These are phyloP conservation scores for Hippophae gyantsensis DNA, from an alignment of 306 rosid species.

Conservation along the genomic window DNA sequence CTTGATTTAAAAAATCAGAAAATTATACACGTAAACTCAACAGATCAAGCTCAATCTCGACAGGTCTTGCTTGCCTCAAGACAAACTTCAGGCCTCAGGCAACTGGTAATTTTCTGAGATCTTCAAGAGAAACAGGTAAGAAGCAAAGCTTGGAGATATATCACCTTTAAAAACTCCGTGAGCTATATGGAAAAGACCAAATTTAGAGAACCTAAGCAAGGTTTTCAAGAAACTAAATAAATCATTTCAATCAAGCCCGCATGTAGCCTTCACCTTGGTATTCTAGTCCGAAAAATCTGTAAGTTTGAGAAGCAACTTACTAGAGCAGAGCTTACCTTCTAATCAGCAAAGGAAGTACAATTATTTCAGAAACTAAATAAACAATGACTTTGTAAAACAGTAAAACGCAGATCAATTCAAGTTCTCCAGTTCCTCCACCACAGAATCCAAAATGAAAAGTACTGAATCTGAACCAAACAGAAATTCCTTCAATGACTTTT, in stretches of 20 bases:
- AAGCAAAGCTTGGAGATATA: neutral
- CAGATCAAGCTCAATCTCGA: constrained; percentile 16
- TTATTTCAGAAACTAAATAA: constrained; percentile 17
- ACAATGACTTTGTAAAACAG: constrained; percentile 7
- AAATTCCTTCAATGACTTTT: constrained; percentile 12
- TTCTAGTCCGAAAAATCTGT: constrained; percentile 13
- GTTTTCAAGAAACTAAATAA: neutral
- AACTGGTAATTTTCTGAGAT: neutral
- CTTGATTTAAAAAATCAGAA: constrained; percentile 15
- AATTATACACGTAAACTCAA: constrained; percentile 16
- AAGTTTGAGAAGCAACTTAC: constrained; percentile 14
- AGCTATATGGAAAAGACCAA: neutral
- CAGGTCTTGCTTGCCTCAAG: constrained; percentile 15
- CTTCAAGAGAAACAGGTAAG: constrained; percentile 1
- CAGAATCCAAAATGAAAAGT: constrained; percentile 16
- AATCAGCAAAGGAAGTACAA: constrained; percentile 7
- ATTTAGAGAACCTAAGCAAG: constrained; percentile 2
- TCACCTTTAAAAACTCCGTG: neutral
- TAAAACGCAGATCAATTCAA: constrained; percentile 13
- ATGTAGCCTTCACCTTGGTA: constrained; percentile 13
- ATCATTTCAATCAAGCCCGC: neutral
- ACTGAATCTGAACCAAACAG: constrained; percentile 7
- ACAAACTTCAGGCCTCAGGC: constrained; percentile 13
- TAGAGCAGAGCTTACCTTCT: constrained; percentile 7
- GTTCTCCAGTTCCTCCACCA: constrained; percentile 22